phyloP scores from a whole-genome alignment of 768 basidiomycete species.

The Hericium coralloides region DNA sequence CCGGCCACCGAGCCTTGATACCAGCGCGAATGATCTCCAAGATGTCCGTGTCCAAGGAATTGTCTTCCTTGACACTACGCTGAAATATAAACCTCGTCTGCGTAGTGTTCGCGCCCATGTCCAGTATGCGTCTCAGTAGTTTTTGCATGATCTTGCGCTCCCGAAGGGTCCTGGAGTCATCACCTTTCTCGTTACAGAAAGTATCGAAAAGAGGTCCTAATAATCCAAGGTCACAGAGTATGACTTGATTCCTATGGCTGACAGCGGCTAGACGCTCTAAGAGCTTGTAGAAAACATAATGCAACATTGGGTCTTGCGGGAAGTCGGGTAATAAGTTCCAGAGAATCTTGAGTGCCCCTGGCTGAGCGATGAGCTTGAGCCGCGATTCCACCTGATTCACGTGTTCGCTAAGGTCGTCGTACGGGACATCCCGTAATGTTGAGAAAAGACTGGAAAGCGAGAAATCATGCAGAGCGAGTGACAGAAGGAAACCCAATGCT shows the following conservation, averaged over 20 bases:
- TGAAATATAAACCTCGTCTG: constrained; percentile 63
- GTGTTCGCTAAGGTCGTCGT: constrained; percentile 33
- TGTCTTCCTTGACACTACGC: constrained; percentile 37
- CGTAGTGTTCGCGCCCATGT: constrained; percentile 61
- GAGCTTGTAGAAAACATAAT: constrained; percentile 48
- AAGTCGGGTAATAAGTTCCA: constrained; percentile 36
- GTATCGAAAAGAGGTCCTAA: constrained; percentile 42
- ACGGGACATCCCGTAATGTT: constrained; percentile 30
- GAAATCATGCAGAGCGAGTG: constrained; percentile 60
- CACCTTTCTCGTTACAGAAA: constrained; percentile 27
- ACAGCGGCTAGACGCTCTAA: constrained; percentile 52
- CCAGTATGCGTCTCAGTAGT: constrained; percentile 57
- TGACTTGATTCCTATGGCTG: constrained; percentile 62
- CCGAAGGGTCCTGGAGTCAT: constrained; percentile 25
- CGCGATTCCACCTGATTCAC: constrained; percentile 32
- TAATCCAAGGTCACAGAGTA: constrained; percentile 52
- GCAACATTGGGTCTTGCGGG: constrained; percentile 30
- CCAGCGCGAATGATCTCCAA: constrained; percentile 62
- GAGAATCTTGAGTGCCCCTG: constrained; percentile 53
- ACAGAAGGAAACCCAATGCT: constrained; percentile 58
- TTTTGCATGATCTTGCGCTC: constrained; percentile 53
- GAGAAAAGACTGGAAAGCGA: constrained; percentile 46
- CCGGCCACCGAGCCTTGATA: constrained; percentile 71
- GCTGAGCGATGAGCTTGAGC: constrained; percentile 43
- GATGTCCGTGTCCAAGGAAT: constrained; percentile 50